These are phyloP conservation scores for Russula ochroleuca DNA, from an alignment of 768 basidiomycete genomes.

Conservation along the genomic window DNA sequence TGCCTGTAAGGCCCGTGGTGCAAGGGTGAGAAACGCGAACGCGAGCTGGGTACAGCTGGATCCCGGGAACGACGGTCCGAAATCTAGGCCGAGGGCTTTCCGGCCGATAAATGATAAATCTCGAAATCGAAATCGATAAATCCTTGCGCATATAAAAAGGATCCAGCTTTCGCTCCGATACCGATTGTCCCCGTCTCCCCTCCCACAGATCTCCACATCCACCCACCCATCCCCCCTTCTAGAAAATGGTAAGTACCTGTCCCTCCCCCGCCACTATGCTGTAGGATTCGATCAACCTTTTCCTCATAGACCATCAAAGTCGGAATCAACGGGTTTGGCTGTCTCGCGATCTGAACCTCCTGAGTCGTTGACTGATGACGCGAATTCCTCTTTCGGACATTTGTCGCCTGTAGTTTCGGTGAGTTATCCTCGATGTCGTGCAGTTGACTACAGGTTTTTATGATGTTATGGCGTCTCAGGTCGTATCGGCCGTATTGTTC, in stretches of 20 bases:
- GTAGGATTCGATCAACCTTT: not conserved
- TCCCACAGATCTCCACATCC: not conserved
- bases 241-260: constrained; percentile 6
- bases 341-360: constrained; percentile 24
- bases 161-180: constrained; percentile 6
- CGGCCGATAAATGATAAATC: constrained; percentile 21
- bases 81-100: constrained; percentile 7
- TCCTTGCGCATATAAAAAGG: constrained; percentile 1
- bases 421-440: constrained; percentile 12
- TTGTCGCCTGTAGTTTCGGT: constrained; percentile 61
- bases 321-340: constrained; percentile 92
- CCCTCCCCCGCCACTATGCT: not conserved
- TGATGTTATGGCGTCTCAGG: constrained; percentile 44
- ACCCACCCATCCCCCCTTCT: not conserved
- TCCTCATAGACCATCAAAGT: constrained; percentile 68
- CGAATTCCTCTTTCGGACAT: constrained; percentile 15
- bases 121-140: too few relatives aligned
- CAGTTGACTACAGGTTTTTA: not conserved
- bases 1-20: not conserved
- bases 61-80: not conserved
- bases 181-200: constrained; percentile 7
- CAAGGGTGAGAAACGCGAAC: not conserved
- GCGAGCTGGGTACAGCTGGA: too few relatives aligned
- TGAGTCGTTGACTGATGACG: constrained; percentile 13
- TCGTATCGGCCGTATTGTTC: constrained; percentile 98